Evolutionary conservation across 2,329 filamentous ascomycete species (phyloP).

Genomic region (Aspergillus persii): DNA sequence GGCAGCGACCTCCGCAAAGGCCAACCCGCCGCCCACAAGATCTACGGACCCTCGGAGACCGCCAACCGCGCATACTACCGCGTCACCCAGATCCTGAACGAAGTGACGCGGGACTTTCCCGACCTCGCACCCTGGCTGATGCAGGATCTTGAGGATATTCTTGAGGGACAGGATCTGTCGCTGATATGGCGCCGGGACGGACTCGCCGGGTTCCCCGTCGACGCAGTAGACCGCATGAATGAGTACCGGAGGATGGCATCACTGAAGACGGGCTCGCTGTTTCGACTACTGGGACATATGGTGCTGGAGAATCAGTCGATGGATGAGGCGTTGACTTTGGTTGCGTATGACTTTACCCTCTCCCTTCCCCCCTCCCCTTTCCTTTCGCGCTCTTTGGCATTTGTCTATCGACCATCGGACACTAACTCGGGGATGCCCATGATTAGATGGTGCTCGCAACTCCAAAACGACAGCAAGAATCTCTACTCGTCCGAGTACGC

Average conservation of each 20-base stretch:
- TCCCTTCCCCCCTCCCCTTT: too few relatives aligned
- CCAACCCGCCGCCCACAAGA: constrained; percentile 16
- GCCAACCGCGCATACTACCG: constrained; percentile 23
- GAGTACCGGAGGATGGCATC: constrained; percentile 18
- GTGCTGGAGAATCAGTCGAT: constrained; percentile 16
- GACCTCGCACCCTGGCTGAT: constrained; percentile 17
- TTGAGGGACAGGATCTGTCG: constrained; percentile 23
- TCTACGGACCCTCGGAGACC: constrained; percentile 23
- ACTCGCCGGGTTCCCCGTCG: constrained; percentile 8
- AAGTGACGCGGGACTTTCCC: constrained; percentile 13
- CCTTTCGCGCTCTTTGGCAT: too few relatives aligned
- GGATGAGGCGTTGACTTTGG: constrained; percentile 15
- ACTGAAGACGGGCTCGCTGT: constrained; percentile 22
- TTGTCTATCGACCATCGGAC: too few relatives aligned
- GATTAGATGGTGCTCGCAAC: constrained; percentile 20
- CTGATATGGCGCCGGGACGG: constrained; percentile 24
- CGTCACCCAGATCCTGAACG: constrained; percentile 19
- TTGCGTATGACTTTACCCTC: constrained; percentile 12
- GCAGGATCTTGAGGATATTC: constrained; percentile 21
- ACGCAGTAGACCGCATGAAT: constrained; percentile 7
- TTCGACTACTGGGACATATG: constrained; percentile 20
- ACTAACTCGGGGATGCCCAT: too few relatives aligned
- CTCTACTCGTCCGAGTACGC: constrained; percentile 23
- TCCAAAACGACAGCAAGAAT: constrained; percentile 26
- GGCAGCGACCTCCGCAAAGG: constrained; percentile 22